Base-by-base conservation (phyloP, 148 eudicot genomes). In the Camellia lanceoleosa region DNA sequence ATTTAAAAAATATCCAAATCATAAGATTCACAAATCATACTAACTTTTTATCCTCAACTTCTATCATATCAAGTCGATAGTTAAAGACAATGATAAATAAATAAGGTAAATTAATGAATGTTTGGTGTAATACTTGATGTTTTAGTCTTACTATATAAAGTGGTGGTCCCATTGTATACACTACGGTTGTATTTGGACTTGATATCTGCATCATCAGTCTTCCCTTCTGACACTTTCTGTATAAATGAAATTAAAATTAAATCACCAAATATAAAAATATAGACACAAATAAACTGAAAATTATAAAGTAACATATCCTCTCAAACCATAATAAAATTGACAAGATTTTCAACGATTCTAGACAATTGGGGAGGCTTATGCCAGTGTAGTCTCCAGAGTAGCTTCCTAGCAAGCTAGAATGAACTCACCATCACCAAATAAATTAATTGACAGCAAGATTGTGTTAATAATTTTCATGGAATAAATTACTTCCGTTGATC, bases 161-260 rank as follows among this genome's bases (percentile, higher is more conserved):
- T n/a, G n/a, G n/a, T n/a, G n/a, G n/a, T n/a, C n/a, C n/a, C n/a
- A n/a, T n/a, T n/a, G n/a, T n/a, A n/a, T n/a, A n/a, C n/a, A n/a
- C n/a, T n/a, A n/a, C n/a, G n/a, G n/a, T n/a, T n/a, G n/a, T n/a
- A 77, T 69, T 85, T 84, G 73, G 81, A 78, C 74, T 85, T 87
- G 51, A 60, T 65, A 80, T 80, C 91, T 74, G 77, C 46, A n/a
- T n/a, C n/a, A 58, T 77, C 87, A 64, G 41, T 71, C 42, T 84
- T 86, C 54, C 47, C 87, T 47, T 6, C 79, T 59, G 73, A 69
- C 63, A 63, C 77, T 83, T 78, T 85, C 85, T 89, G 79, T 18
- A 77, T n/a, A n/a, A n/a, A n/a, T n/a, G 43, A 42, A 12, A 42
- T 52, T 38, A 78, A 71, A 77, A 38, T n/a, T 46, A 77, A 15